These are phyloP conservation scores for Fusarium ambrosium DNA, from an alignment of 2,329 filamentous ascomycete genomes.

Conservation along the genomic window DNA sequence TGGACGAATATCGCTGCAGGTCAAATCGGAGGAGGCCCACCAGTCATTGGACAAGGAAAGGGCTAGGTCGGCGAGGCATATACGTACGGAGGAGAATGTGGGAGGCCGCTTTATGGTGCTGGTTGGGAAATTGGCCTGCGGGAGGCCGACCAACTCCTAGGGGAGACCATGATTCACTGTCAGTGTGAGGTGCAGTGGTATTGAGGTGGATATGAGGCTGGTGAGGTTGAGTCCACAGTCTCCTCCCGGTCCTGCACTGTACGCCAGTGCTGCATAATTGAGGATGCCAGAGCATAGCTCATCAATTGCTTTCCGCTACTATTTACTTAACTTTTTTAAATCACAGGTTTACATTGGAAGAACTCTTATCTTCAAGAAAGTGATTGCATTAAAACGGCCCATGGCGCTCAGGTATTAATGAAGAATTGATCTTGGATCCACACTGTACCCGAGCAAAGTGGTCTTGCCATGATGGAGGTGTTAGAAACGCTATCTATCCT, in stretches of 20 bases:
- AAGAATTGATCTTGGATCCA: background rate
- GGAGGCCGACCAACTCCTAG: conserved; percentile 8
- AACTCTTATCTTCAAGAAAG: background rate
- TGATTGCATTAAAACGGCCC: rapidly evolving
- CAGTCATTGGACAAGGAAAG: background rate
- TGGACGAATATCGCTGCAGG: conserved; percentile 3
- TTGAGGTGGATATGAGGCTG: background rate
- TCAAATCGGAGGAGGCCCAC: conserved; percentile 14
- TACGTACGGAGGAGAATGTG: background rate
- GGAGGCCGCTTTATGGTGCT: background rate
- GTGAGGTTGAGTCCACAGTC: conserved; percentile 2
- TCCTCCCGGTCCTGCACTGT: background rate
- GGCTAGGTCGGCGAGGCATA: conserved; percentile 3
- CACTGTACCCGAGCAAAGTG: background rate
- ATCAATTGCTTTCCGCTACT: background rate
- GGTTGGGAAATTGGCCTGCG: background rate
- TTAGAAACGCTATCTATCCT: rapidly evolving
- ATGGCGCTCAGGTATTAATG: background rate
- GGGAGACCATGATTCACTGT: conserved; percentile 27
- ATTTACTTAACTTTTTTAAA: background rate
- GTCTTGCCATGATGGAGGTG: background rate
- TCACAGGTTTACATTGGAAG: background rate
- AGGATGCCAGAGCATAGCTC: background rate
- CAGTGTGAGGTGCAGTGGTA: background rate
- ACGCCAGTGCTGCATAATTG: background rate